These are phyloP conservation scores for Populus alba DNA, from an alignment of 345 rosid genomes.

Conservation along the genomic window DNA sequence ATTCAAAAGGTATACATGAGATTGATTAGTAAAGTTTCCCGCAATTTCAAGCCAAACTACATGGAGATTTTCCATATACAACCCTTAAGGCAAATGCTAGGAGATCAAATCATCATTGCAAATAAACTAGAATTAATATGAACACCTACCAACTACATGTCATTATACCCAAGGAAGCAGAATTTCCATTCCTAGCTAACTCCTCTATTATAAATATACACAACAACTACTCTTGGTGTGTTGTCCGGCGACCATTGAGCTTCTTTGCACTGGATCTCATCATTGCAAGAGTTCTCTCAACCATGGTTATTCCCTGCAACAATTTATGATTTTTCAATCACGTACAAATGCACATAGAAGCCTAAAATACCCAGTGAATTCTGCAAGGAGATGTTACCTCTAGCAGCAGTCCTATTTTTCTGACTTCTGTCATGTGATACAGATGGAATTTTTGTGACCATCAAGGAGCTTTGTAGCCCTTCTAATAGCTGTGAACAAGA, in stretches of 20 bases:
- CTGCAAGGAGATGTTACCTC: conserved; percentile 20
- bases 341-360: background rate
- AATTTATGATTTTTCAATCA: background rate
- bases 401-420: conserved; percentile 31
- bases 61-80: conserved; percentile 41
- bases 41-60: conserved; percentile 37
- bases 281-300: conserved; percentile 27
- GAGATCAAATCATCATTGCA: conserved; percentile 26
- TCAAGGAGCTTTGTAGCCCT: conserved; percentile 88
- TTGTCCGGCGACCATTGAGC: conserved; percentile 19
- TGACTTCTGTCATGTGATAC: conserved; percentile 63
- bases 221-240: conserved; percentile 34
- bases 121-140: conserved; percentile 31
- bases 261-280: conserved; percentile 12
- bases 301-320: conserved; percentile 58
- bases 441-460: conserved; percentile 73
- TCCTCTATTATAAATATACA: conserved; percentile 45
- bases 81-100: conserved; percentile 28
- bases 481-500: conserved; percentile 63
- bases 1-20: background rate
- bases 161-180: conserved; percentile 35
- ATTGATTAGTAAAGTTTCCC: conserved; percentile 14
- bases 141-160: conserved; percentile 46
- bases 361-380: background rate
- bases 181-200: conserved; percentile 38